Percentiles rank a stretch among this genome's conserved stretches.
These are phyloP conservation scores for Penicillium cosmopolitanum DNA, from an alignment of 495 filamentous ascomycete genomes.

Conservation along the genomic window DNA sequence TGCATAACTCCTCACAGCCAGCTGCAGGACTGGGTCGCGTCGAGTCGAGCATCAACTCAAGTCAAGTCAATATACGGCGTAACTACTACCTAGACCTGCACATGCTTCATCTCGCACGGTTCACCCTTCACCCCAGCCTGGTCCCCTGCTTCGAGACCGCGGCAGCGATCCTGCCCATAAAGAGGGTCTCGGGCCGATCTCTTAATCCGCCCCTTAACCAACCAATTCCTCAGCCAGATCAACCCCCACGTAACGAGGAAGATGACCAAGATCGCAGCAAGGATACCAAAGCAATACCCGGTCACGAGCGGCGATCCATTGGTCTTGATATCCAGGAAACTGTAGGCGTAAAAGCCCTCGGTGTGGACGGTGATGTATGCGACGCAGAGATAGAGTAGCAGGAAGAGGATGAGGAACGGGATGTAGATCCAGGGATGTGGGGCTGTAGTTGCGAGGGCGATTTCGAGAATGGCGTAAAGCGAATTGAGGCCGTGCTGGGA, in stretches of 20 bases:
- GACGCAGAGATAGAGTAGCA: conserved; percentile 71
- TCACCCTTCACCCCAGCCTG: background rate
- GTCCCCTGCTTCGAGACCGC: background rate
- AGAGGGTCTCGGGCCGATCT: conserved; percentile 29
- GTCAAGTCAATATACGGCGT: background rate
- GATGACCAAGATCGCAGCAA: conserved; percentile 62
- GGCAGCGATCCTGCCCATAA: background rate
- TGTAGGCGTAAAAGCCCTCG: conserved; percentile 74
- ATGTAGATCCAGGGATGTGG: conserved; percentile 50
- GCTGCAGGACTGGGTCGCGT: background rate
- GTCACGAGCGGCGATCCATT: conserved; percentile 49
- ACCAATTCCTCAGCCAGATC: conserved; percentile 54
- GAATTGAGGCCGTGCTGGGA: conserved; percentile 77
- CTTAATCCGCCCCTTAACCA: conserved; percentile 39
- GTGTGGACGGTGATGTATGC: conserved; percentile 73
- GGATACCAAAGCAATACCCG: conserved; percentile 60
- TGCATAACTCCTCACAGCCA: conserved; percentile 1
- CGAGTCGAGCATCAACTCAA: background rate
- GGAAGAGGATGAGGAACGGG: conserved; percentile 48
- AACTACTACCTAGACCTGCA: conserved; percentile 7
- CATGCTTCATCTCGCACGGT: conserved; percentile 15
- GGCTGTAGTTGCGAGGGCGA: conserved; percentile 63
- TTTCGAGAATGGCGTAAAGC: conserved; percentile 71
- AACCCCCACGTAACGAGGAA: conserved; percentile 60
- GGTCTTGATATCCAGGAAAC: conserved; percentile 65